Evolutionary conservation across 805 yeast species (phyloP).

Genomic region (Yarrowia keelungensis): DNA sequence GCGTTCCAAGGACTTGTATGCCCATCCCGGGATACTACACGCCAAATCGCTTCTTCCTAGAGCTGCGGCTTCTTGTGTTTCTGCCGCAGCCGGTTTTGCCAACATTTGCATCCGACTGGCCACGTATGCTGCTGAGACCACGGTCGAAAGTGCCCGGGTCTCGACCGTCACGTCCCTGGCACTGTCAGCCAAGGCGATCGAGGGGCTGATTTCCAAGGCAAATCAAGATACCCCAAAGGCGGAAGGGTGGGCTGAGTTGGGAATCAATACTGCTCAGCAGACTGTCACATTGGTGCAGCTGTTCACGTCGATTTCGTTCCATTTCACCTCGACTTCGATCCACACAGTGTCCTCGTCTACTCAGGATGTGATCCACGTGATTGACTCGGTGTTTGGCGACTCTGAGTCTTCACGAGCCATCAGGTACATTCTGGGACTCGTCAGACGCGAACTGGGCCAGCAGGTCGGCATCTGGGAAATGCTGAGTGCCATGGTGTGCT

Average conservation of each 20-base stretch:
- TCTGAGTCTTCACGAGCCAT: slow-evolving; percentile 49
- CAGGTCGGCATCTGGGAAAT: slow-evolving; percentile 46
- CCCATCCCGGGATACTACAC: slow-evolving; percentile 20
- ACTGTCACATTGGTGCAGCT: slow-evolving; percentile 47
- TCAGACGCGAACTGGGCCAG: slow-evolving; percentile 47
- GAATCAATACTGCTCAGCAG: slow-evolving; percentile 43
- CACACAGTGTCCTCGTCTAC: slow-evolving; percentile 44
- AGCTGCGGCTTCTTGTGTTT: slow-evolving; percentile 45
- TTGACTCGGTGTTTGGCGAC: slow-evolving; percentile 48
- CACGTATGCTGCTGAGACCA: slow-evolving; percentile 46
- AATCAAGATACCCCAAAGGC: slow-evolving; percentile 47
- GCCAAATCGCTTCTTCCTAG: slow-evolving; percentile 45
- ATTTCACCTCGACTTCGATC: slow-evolving; percentile 45
- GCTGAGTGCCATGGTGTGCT: slow-evolving; percentile 46
- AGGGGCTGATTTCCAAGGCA: slow-evolving; percentile 46
- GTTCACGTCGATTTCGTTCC: slow-evolving; percentile 47
- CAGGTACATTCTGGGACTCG: slow-evolving; percentile 45
- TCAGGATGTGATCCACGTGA: slow-evolving; percentile 48
- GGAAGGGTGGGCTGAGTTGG: slow-evolving; percentile 44
- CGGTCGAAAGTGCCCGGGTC: slow-evolving; percentile 45
- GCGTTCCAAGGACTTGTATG: slow-evolving; percentile 15
- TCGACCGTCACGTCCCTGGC: slow-evolving; percentile 46
- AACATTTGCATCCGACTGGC: slow-evolving; percentile 47
- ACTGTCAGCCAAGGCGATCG: slow-evolving; percentile 46
- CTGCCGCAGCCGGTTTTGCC: slow-evolving; percentile 45